These are phyloP conservation scores for Galerina sulciceps DNA, from an alignment of 768 basidiomycete species.

Conservation along the genomic window DNA sequence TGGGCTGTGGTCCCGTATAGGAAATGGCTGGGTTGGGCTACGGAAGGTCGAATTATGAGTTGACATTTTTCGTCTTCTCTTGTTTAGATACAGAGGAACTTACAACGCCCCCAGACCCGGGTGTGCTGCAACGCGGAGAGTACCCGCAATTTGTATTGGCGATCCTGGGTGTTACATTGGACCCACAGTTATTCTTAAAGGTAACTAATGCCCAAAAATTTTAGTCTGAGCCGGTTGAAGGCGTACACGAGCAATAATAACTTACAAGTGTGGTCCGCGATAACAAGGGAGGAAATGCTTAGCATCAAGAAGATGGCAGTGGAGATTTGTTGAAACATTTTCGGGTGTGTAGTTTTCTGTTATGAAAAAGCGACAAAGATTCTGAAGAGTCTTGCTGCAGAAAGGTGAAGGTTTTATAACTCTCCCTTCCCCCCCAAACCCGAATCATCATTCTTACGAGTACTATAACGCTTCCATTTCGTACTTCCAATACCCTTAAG, in stretches of 20 bases:
- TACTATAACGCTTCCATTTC: too few relatives aligned
- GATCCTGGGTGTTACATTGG: conserved; percentile 35
- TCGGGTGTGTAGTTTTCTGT: neutral
- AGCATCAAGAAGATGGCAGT: neutral
- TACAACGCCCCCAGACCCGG: conserved; percentile 38
- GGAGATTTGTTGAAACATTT: conserved; percentile 6
- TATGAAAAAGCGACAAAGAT: too few relatives aligned
- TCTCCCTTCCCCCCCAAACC: too few relatives aligned
- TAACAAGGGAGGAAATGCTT: conserved; percentile 6
- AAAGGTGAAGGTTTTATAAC: too few relatives aligned
- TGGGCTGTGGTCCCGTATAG: conserved; percentile 39
- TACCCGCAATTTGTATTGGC: conserved; percentile 44
- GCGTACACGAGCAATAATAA: neutral
- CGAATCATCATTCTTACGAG: too few relatives aligned
- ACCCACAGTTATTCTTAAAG: conserved; percentile 37
- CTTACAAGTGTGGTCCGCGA: conserved; percentile 26
- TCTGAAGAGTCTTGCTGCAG: neutral
- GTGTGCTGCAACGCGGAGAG: conserved; percentile 40
- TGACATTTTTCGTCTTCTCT: too few relatives aligned
- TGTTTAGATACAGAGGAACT: neutral
- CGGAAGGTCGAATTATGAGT: neutral
- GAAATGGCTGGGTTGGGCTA: conserved; percentile 36
- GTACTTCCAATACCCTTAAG: too few relatives aligned
- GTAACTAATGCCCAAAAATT: conserved; percentile 27
- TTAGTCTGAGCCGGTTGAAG: neutral